Evolutionary conservation across 176 grass and related monocot species (phyloP), one percentile per base, ranked within the genome.

Genomic region (Carex littledalei): DNA sequence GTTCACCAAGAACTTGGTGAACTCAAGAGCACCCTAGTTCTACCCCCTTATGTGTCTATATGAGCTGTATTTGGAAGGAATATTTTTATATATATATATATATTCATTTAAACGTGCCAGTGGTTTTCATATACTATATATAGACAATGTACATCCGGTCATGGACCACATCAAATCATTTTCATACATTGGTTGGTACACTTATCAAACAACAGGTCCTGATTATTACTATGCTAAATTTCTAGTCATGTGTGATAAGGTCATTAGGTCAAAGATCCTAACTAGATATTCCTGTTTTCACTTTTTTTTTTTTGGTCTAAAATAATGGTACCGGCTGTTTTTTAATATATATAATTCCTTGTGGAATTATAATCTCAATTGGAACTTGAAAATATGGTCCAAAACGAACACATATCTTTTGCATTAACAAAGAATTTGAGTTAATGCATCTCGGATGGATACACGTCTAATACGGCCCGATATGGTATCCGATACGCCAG

Each of bases 161-260:
- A 26, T 77, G 73, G 49, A 77, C 73, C 73, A 77, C 20, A 29
- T 32, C 4, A 76, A 26, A 76, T 76, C 45, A 53, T 76, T 76
- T 53, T 76, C 72, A 76, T 54, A 45, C 37, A 43, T 29, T 29
- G 49, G 49, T 77, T 55, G 49, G 13, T 53, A 53, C 49, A 55
- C 54, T 22, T 8, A 54, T 76, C 47, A 75, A 75, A 53, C 8
- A 10, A 63, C 4, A n/a, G 6, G 20, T 63, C 60, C 3, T 49
- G 17, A 21, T 47, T 72, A 76, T 76, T 12, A 76, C 45, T 76
- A 16, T 76, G 71, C 71, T 53, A 67, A 32, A 49, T 49, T 49
- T 49, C 7, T 72, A 45, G 8, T 43, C 37, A n/a, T 72, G 34
- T 45, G 9, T 39, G 37, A 17, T 59, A 59, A 18, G 18, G 57